Base-by-base conservation (phyloP, 179 eudicot genomes). In the Spergularia azorica region DNA sequence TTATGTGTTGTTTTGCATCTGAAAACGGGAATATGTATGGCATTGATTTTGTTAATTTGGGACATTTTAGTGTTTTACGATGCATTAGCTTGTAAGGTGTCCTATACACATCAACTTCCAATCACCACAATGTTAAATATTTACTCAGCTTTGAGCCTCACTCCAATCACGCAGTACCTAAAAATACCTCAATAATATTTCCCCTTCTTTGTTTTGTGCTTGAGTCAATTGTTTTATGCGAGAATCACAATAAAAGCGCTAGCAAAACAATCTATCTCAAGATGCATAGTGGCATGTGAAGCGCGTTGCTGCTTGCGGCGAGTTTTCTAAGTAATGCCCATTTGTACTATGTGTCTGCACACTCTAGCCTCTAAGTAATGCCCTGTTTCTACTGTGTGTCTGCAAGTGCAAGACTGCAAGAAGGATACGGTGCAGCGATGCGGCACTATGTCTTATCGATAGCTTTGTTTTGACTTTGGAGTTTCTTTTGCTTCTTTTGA, bases 201-300 rank as follows among this genome's bases (percentile, higher is more conserved):
- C 21, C 67, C 67, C 32, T 26, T 9, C 11, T 36, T 63, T 60
- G 16, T 57, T 17, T 20, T 21, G 14, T 17, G 18, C 57, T 48
- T 68, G 5, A n/a, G 8, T 48, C 57, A 48, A 2, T 48, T 46
- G 21, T 63, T 8, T 71, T 39, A 9, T 38, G 74, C 32, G 15
- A n/a, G 67, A 59, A 2, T 58, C 38, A 26, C 36, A 68, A 39
- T 10, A 48, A 66, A 76, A n/a, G 21, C 9, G 75, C 51, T 32
- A 69, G 67, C 39, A 16, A 48, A 69, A n/a, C 39, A 54, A 51
- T 77, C 20, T 51, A 14, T 70, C 54, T 77, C 55, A 56, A 20
- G 74, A 26, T 56, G 54, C 46, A 70, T 51, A 52, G 60, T 50
- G 41, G 12, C 54, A 6, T 68, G 9, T 17, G 38, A 46, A 18